These are phyloP conservation scores for Penicillium maclennaniae DNA, from an alignment of 495 filamentous ascomycete genomes.

Conservation along the genomic window DNA sequence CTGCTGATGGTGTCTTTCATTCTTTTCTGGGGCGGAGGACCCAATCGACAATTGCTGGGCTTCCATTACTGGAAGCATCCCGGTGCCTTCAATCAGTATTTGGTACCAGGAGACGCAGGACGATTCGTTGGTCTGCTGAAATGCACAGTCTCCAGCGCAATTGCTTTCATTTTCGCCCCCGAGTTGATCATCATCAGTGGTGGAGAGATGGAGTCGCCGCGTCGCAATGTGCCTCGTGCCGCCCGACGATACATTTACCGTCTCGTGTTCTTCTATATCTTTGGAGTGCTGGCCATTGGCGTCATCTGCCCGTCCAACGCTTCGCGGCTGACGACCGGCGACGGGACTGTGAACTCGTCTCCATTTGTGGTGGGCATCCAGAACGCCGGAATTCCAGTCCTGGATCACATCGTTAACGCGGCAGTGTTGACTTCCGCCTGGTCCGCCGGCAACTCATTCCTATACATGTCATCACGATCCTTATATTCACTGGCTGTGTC, in stretches of 20 bases:
- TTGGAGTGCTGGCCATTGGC: constrained; percentile 55
- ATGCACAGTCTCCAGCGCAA: constrained; percentile 45
- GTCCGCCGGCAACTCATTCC: constrained; percentile 73
- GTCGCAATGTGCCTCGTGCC: constrained; percentile 72
- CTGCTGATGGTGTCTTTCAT: constrained; percentile 66
- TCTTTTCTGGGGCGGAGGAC: constrained; percentile 65
- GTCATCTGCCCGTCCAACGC: constrained; percentile 53
- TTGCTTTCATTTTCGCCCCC: constrained; percentile 54
- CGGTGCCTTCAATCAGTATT: constrained; percentile 54
- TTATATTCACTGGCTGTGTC: constrained; percentile 53
- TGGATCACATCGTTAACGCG: constrained; percentile 75
- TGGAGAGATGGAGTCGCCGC: constrained; percentile 71
- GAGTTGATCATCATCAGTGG: constrained; percentile 54
- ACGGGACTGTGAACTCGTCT: constrained; percentile 47
- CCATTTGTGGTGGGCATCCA: constrained; percentile 59
- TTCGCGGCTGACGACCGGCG: constrained; percentile 47
- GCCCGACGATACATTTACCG: constrained; percentile 81
- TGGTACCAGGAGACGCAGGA: constrained; percentile 31
- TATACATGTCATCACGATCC: constrained; percentile 76
- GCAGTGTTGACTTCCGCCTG: constrained; percentile 67
- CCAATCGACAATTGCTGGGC: constrained; percentile 59
- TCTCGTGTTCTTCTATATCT: constrained; percentile 76
- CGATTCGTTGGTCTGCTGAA: constrained; percentile 44
- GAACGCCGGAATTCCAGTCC: constrained; percentile 59
- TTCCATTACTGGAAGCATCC: constrained; percentile 73